Conservation (phyloP, 768 basidiomycete species). For the Suillus bovinus region DNA sequence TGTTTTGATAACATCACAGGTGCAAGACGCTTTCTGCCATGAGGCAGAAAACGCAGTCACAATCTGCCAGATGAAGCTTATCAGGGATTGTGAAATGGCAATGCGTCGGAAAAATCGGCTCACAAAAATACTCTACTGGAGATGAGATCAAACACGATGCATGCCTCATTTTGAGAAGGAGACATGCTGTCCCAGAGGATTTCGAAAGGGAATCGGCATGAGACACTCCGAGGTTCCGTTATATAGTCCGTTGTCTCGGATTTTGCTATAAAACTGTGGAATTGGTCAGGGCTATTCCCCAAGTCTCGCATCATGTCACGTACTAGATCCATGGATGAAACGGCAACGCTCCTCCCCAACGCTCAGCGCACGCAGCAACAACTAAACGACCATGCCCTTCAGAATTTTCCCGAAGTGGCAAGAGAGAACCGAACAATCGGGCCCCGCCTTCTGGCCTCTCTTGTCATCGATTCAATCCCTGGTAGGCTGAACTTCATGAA, state of each 20-base stretch:
- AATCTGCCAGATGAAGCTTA: conserved; percentile 12
- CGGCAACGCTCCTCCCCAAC: conserved; percentile 28
- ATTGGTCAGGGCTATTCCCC: background rate
- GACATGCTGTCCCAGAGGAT: conserved; percentile 11
- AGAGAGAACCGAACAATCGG: conserved; percentile 20
- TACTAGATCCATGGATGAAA: conserved; percentile 28
- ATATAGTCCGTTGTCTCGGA: conserved; percentile 14
- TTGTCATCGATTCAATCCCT: conserved; percentile 59
- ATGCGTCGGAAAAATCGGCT: conserved; percentile 12
- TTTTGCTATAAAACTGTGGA: conserved; percentile 18
- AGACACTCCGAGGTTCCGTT: conserved; percentile 13
- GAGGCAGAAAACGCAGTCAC: conserved; percentile 34
- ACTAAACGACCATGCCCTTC: conserved; percentile 15
- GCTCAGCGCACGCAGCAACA: conserved; percentile 11
- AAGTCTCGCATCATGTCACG: conserved; percentile 16
- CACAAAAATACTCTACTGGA: conserved; percentile 7
- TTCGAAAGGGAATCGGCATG: conserved; percentile 12
- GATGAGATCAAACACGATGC: conserved; percentile 29
- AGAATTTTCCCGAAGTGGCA: conserved; percentile 31
- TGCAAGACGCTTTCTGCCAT: conserved; percentile 43
- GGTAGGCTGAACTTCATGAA: conserved; percentile 37
- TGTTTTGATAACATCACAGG: conserved; percentile 15
- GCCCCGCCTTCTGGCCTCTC: conserved; percentile 42
- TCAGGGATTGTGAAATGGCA: conserved; percentile 8
- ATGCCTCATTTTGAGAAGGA: conserved; percentile 23